Percentiles rank a stretch among this genome's conserved stretches.
Evolutionary conservation across 306 rosid genomes (phyloP).

Genomic region (Trifolium fragiferum): DNA sequence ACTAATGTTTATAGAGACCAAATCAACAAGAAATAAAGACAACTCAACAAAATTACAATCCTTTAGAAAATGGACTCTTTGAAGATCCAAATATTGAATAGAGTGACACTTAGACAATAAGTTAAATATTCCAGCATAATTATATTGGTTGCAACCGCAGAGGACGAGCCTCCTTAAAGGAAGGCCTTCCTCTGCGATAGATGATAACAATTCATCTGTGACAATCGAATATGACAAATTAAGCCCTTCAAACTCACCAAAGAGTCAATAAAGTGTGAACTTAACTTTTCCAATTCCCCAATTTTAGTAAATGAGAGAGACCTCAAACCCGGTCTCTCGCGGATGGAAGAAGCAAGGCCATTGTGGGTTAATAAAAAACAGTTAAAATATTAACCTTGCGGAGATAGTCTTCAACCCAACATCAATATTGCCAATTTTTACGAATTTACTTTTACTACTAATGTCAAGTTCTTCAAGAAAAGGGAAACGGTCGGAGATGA

Average conservation of each 20-base stretch:
- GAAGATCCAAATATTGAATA: slow-evolving; percentile 61
- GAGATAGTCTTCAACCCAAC: no score
- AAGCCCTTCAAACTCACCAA: slow-evolving; percentile 39
- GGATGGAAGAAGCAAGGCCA: slow-evolving; percentile 53
- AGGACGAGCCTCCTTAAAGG: slow-evolving; percentile 64
- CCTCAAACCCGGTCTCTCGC: slow-evolving; percentile 46
- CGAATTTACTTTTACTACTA: no score
- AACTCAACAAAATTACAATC: slow-evolving; percentile 55
- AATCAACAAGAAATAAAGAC: slow-evolving; percentile 48
- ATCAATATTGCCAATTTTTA: no score
- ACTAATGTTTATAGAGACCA: slow-evolving; percentile 61
- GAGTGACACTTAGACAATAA: slow-evolving; percentile 53
- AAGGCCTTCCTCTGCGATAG: slow-evolving; percentile 56
- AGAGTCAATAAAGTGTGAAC: background rate
- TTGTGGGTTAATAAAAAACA: slow-evolving; percentile 30
- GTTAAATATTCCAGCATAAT: slow-evolving; percentile 53
- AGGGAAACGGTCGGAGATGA: no score
- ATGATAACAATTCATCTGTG: slow-evolving; percentile 58
- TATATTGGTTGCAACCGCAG: slow-evolving; percentile 38
- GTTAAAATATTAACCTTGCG: no score
- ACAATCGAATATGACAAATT: slow-evolving; percentile 46
- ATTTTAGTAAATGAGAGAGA: slow-evolving; percentile 34
- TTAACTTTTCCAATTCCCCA: no score
- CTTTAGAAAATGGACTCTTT: slow-evolving; percentile 45
- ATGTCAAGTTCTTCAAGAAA: no score